A percentile compares a stretch with the other conserved stretches of the same genome.
phyloP scores from a whole-genome alignment of 371 early-diverging fungal genomes.

The Neoconidiobolus thromboides region DNA sequence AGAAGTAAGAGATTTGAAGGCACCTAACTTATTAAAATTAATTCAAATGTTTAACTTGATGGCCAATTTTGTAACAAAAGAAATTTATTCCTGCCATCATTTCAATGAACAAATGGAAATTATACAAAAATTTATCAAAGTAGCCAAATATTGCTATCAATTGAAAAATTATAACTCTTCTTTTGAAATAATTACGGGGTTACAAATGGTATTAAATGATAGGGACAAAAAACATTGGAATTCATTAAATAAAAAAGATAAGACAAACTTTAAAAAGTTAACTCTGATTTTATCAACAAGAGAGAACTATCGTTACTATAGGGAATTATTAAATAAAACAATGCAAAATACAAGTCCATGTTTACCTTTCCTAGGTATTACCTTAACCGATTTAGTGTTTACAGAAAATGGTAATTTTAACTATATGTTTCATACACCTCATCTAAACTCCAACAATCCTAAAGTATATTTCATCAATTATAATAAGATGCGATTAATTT shows the following conservation, averaged over 20 bases:
- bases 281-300: constrained; percentile 15
- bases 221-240: constrained; percentile 24
- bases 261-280: constrained; percentile 14
- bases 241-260: constrained; percentile 15
- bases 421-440: constrained; percentile 15
- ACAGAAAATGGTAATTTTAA: constrained; percentile 84
- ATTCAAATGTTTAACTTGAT: constrained; percentile 41
- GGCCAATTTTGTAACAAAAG: constrained; percentile 28
- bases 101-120: constrained; percentile 22
- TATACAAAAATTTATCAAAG: constrained; percentile 24
- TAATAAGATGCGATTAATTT: no score
- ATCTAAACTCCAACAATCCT: background rate
- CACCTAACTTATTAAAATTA: constrained; percentile 23
- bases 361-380: constrained; percentile 74
- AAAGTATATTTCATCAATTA: background rate
- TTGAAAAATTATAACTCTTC: constrained; percentile 33
- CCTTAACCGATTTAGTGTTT: constrained; percentile 79
- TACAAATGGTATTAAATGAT: constrained; percentile 28
- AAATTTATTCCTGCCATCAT: constrained; percentile 16
- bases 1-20: constrained; percentile 7
- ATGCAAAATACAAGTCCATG: constrained; percentile 13
- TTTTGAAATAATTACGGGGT: constrained; percentile 39
- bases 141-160: constrained; percentile 29
- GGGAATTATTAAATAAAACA: constrained; percentile 13
- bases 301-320: constrained; percentile 22